phyloP scores from a whole-genome alignment of 2,329 filamentous ascomycete genomes.

The Colletotrichum spaethianum region DNA sequence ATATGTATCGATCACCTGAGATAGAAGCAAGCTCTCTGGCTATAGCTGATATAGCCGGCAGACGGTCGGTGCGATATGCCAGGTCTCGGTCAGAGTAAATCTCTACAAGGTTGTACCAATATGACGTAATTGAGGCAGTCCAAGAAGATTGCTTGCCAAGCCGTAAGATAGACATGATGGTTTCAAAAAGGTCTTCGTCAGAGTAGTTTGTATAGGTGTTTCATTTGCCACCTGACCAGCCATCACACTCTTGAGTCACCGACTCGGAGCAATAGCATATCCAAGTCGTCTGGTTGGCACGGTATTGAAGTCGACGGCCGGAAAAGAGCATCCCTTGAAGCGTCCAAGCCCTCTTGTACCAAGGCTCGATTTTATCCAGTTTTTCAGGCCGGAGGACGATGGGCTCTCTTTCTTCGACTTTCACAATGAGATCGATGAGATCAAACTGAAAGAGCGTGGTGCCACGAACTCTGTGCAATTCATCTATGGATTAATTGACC shows the following conservation, averaged over 20 bases:
- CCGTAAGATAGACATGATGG: neutral
- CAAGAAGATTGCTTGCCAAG: neutral
- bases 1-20: neutral
- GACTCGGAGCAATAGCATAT: neutral
- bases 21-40: neutral
- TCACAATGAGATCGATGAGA: neutral
- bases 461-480: neutral
- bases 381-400: neutral
- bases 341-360: slow-evolving; percentile 6
- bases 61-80: neutral
- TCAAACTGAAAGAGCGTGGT: neutral
- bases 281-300: slow-evolving; percentile 3
- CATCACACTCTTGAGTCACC: neutral
- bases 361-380: neutral
- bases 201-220: neutral
- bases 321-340: neutral
- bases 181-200: neutral
- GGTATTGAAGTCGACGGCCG: slow-evolving; percentile 8
- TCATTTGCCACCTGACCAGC: neutral
- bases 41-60: slow-evolving; percentile 2
- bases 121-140: neutral
- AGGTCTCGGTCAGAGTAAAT: neutral
- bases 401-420: neutral
- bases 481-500: neutral
- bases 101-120: neutral